These are phyloP conservation scores for Colletotrichum magnum DNA, from an alignment of 2,329 filamentous ascomycete genomes.

Conservation along the genomic window DNA sequence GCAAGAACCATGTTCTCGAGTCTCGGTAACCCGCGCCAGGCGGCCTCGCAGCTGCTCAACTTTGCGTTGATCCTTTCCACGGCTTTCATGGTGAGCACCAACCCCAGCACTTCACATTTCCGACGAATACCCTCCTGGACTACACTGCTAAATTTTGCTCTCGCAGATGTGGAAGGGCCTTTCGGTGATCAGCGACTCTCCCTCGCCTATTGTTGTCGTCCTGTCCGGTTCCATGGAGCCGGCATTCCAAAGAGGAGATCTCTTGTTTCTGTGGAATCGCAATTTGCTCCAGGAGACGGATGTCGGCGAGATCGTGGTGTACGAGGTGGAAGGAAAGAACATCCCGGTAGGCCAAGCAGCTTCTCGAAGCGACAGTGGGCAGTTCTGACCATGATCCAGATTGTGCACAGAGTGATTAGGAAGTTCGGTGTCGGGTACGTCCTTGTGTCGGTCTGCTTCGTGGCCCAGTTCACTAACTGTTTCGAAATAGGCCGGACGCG, in stretches of 20 bases:
- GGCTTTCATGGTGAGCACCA: constrained; percentile 81
- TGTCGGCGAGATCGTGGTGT: constrained; percentile 72
- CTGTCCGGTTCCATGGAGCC: constrained; percentile 88
- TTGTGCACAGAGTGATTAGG: constrained; percentile 93
- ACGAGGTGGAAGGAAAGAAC: constrained; percentile 91
- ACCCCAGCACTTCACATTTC: neutral
- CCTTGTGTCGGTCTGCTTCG: neutral
- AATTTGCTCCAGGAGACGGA: constrained; percentile 69
- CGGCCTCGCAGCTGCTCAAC: constrained; percentile 86
- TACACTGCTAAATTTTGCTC: neutral
- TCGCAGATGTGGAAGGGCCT: constrained; percentile 87
- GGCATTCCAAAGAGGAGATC: constrained; percentile 82
- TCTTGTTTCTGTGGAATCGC: constrained; percentile 82
- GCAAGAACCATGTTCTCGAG: constrained; percentile 73
- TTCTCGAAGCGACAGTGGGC: neutral
- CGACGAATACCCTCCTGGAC: neutral
- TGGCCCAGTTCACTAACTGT: neutral
- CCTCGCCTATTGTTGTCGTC: constrained; percentile 86
- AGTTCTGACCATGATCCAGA: constrained; percentile 53
- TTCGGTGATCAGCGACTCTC: constrained; percentile 81
- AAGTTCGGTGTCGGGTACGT: constrained; percentile 73
- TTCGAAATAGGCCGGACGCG: constrained; percentile 62
- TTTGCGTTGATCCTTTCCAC: constrained; percentile 92
- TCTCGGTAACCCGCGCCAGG: constrained; percentile 83
- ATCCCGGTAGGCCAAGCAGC: constrained; percentile 72